Percentiles rank a stretch among this genome's conserved stretches.
These are phyloP conservation scores for Boletus sensibilis DNA, from an alignment of 768 basidiomycete species.

Conservation along the genomic window DNA sequence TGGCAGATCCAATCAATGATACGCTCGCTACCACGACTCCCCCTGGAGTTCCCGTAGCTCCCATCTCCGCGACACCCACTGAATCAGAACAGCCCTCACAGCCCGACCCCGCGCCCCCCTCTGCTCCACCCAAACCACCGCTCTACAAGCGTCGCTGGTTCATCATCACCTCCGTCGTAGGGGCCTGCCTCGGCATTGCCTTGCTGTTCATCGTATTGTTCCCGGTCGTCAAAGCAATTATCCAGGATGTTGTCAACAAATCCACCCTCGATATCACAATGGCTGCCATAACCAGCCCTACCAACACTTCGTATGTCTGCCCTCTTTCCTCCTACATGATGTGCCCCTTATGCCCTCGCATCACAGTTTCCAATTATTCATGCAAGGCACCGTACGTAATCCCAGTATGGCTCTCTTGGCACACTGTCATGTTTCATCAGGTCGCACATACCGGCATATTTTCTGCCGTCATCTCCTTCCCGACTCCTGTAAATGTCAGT, in stretches of 20 bases:
- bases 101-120: not conserved
- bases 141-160: slow-evolving; percentile 66
- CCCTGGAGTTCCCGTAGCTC: not conserved
- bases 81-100: not conserved
- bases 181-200: slow-evolving; percentile 53
- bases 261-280: slow-evolving; percentile 51
- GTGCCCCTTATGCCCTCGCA: slow-evolving; percentile 4
- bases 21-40: slow-evolving; percentile 9
- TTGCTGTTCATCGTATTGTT: slow-evolving; percentile 66
- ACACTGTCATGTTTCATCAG: slow-evolving; percentile 28
- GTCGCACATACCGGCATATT: slow-evolving; percentile 68
- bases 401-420: not conserved
- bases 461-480: slow-evolving; percentile 60
- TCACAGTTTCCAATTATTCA: slow-evolving; percentile 48
- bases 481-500: slow-evolving; percentile 52
- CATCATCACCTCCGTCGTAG: slow-evolving; percentile 54
- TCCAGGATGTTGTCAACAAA: slow-evolving; percentile 60
- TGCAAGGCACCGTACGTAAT: slow-evolving; percentile 52
- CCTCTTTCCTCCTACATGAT: no score
- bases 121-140: slow-evolving; percentile 31
- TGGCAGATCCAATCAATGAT: slow-evolving; percentile 12
- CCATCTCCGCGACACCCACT: not conserved
- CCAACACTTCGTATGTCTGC: slow-evolving; percentile 54
- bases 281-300: slow-evolving; percentile 50
- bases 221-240: slow-evolving; percentile 65